phyloP scores from a whole-genome alignment of 306 rosid genomes.

The Castanospermum australe region DNA sequence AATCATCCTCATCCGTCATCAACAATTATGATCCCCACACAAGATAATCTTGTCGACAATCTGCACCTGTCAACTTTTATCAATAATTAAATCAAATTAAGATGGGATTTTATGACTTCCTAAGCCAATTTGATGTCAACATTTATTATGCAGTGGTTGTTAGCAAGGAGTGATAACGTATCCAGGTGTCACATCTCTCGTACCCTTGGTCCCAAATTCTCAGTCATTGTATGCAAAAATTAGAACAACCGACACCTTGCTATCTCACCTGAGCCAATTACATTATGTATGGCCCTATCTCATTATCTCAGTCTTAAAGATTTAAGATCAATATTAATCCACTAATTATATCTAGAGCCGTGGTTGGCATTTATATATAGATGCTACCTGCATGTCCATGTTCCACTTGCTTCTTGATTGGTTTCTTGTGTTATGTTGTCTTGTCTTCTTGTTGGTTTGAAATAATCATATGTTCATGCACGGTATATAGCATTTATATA shows the following conservation, averaged over 20 bases:
- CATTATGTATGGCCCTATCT: neutral
- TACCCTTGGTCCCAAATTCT: conserved; percentile 44
- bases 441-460: neutral
- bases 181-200: conserved; percentile 26
- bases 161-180: conserved; percentile 1
- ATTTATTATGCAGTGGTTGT: conserved; percentile 24
- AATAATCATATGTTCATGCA: neutral
- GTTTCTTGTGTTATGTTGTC: too few relatives aligned
- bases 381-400: neutral
- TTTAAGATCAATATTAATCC: neutral
- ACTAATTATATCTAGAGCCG: neutral
- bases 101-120: conserved; percentile 47
- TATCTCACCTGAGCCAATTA: conserved; percentile 14
- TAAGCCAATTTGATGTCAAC: conserved; percentile 2
- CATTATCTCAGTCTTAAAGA: neutral
- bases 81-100: neutral
- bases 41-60: conserved; percentile 39
- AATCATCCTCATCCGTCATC: conserved; percentile 29
- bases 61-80: conserved; percentile 30
- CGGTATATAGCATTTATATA: neutral
- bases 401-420: neutral
- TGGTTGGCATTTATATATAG: neutral
- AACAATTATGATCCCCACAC: conserved; percentile 58
- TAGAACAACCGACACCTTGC: conserved; percentile 53
- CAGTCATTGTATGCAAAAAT: conserved; percentile 39